Evolutionary conservation across 495 filamentous ascomycete genomes (phyloP).

Genomic region (Cryomyces minteri): DNA sequence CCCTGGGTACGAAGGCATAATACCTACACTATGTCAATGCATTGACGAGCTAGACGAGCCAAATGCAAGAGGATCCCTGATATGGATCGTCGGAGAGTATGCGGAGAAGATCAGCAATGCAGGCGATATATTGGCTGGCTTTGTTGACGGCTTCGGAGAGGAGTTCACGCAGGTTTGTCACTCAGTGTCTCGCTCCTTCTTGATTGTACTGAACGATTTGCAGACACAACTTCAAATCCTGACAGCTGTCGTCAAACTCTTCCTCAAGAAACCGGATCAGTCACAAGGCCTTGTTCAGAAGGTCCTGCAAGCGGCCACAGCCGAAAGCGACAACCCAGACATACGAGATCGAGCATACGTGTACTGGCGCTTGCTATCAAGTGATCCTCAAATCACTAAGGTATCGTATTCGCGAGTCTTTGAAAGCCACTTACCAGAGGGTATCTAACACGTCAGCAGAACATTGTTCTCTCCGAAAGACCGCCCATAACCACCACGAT

Average conservation of each 20-base stretch:
- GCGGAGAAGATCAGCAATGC: conserved; percentile 98
- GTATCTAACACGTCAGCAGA: conserved; percentile 24
- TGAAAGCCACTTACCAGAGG: too few species aligned
- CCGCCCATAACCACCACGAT: conserved; percentile 90
- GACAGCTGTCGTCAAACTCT: conserved; percentile 91
- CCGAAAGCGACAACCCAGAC: conserved; percentile 92
- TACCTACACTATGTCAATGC: conserved; percentile 87
- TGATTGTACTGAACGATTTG: conserved; percentile 6
- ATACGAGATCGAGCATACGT: conserved; percentile 94
- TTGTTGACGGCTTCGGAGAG: conserved; percentile 83
- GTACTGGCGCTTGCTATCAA: conserved; percentile 95
- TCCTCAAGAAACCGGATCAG: conserved; percentile 83
- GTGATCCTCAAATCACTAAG: conserved; percentile 74
- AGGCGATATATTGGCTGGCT: conserved; percentile 68
- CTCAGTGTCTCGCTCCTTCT: not conserved
- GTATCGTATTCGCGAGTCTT: conserved; percentile 18
- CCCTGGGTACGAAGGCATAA: conserved; percentile 93
- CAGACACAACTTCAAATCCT: conserved; percentile 89
- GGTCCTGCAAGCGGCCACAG: conserved; percentile 78
- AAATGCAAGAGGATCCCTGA: conserved; percentile 74
- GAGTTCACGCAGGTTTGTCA: conserved; percentile 61
- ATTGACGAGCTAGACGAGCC: conserved; percentile 96
- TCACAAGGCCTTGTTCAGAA: conserved; percentile 82
- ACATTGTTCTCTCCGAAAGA: conserved; percentile 82
- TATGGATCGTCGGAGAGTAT: conserved; percentile 98